Evolutionary conservation across 2,329 filamentous ascomycete species (phyloP), one percentile per base, ranked within the genome.

Genomic region (Coniochaeta sp.): DNA sequence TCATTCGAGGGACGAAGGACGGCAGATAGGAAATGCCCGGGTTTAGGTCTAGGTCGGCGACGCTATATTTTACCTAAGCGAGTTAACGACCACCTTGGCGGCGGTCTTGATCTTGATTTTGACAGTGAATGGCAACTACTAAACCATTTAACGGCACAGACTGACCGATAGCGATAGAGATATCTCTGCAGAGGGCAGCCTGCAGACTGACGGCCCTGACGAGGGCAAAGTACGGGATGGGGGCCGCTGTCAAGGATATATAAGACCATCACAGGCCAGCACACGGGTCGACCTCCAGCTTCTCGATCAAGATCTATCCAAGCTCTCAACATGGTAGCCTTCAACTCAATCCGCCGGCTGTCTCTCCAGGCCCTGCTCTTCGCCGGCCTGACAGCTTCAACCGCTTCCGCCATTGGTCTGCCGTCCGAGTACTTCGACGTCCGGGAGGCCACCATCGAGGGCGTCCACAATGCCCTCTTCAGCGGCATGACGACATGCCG

Each of bases 381-480:
- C 12, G 7, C 16, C 42, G 26, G 22, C 18, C 26, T 42, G 13
- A 22, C 38, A 24, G 38, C 38, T 42, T 31, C 45, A 48, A n/a
- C 26, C n/a, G 18, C 10, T 24, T 48, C 22, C 53, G 24, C 31
- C 48, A 8, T 9, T 6, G 13, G 24, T 38, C 27, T 55, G 24
- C 31, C 49, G 7, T 32, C 46, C n/a, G 50, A 53, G 53, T 53
- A 48, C 60, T 75, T 82, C 54, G 77, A 83, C 53, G 65, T 75
- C 10, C 67, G 76, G 49, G 81, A 84, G 65, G 77, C 82, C 2
- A 83, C 81, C 0, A 77, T 86, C 53, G 67, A 75, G 27, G 71
- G 71, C 1, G 72, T 83, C 7, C 82, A 85, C 54, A 66, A 75
- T 58, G 74, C 75, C 8, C 70, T 86, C 8, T 76, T 74, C 59